These are phyloP conservation scores for Sedum album DNA, from an alignment of 164 flowering plant species.

Conservation along the genomic window DNA sequence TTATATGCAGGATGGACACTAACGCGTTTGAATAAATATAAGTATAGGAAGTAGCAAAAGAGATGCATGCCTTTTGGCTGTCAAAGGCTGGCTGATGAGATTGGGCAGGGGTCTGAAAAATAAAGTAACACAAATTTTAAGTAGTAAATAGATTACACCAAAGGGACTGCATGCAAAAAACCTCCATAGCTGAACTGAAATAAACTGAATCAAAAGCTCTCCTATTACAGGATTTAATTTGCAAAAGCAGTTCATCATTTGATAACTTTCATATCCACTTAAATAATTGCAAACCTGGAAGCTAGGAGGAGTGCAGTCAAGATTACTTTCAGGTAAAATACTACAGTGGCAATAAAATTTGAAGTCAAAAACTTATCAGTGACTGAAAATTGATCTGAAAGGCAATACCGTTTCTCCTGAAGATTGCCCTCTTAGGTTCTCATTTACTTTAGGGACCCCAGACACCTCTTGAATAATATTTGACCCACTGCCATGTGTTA, in stretches of 20 bases:
- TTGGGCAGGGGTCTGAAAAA: conserved; percentile 18
- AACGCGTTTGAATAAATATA: not conserved
- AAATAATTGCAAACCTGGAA: not conserved
- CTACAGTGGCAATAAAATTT: not conserved
- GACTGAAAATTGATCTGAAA: not conserved
- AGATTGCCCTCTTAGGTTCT: not conserved
- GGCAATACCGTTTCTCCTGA: not conserved
- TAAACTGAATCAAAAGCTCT: not conserved
- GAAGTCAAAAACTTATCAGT: not conserved
- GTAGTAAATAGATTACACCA: no score
- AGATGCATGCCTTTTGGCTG: conserved; percentile 24
- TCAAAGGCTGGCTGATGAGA: conserved; percentile 18
- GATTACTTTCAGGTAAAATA: not conserved
- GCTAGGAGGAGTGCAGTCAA: not conserved
- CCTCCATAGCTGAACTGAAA: no score
- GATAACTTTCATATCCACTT: not conserved
- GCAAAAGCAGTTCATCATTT: not conserved
- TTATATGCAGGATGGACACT: not conserved
- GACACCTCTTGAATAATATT: not conserved
- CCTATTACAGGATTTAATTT: not conserved
- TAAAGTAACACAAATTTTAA: not conserved
- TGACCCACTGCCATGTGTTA: not conserved
- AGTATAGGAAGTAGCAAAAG: not conserved
- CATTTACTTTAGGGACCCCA: not conserved
- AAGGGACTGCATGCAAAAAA: no score